These are phyloP conservation scores for Lepidium didymum DNA, from an alignment of 345 rosid species.

Conservation along the genomic window DNA sequence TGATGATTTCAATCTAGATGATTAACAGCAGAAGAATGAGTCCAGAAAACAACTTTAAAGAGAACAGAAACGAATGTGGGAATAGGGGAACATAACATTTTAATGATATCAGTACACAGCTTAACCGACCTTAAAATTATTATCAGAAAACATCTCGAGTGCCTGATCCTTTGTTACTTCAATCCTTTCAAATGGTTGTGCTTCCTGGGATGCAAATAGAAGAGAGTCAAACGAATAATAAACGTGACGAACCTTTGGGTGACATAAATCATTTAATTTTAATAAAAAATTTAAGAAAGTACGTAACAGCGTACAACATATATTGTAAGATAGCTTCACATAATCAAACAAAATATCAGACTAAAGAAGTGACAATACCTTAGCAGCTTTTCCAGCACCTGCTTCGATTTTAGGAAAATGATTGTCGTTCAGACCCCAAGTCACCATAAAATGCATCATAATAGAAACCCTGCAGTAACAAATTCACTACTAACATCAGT, in stretches of 20 bases:
- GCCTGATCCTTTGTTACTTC: constrained; percentile 91
- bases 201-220: constrained; percentile 42
- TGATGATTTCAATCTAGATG: constrained; percentile 86
- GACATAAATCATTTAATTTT: not conserved
- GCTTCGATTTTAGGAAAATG: constrained; percentile 75
- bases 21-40: constrained; percentile 13
- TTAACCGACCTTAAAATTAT: constrained; percentile 70
- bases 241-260: not conserved
- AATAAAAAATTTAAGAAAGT: not conserved
- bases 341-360: not conserved
- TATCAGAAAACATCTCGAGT: constrained; percentile 82
- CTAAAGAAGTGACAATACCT: constrained; percentile 38
- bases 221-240: not conserved
- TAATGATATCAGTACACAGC: not conserved
- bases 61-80: not conserved
- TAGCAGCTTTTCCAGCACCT: constrained; percentile 63
- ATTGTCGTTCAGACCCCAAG: constrained; percentile 77
- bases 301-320: not conserved
- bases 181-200: constrained; percentile 94
- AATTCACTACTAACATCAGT: constrained; percentile 11
- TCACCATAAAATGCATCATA: constrained; percentile 95
- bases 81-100: not conserved
- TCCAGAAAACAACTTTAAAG: not conserved
- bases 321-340: constrained; percentile 5
- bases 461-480: constrained; percentile 74